Evolutionary conservation across 1,284 basidiomycete genomes (phyloP), one percentile per base, ranked within the genome.

Genomic region (Prillingera fragicola): DNA sequence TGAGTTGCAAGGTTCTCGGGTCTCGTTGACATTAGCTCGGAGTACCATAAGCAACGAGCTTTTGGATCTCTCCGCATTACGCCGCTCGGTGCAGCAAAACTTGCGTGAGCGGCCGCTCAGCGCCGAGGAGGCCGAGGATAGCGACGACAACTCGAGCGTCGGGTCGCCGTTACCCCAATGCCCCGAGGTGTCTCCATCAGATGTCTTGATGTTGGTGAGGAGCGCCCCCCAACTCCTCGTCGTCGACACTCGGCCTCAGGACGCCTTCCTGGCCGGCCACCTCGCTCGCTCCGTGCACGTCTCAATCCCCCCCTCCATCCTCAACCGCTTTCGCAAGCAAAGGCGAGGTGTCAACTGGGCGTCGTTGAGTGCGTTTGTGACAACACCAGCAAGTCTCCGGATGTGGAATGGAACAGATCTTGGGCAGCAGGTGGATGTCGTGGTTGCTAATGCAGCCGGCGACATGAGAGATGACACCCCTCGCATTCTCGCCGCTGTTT

Each of bases 281-380:
- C 69, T 91, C 36, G 67, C 73, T 33, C 73, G 80, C 54, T 83
- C 83, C 60, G 78, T 87, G 50, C 87, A 87, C 68, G 75, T 91
- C 43, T 82, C 84, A 28, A 85, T 91, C 43, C 87, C 87, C 0
- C 83, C 85, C 19, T 79, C 90, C 58, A 86, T 90, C 58, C 78
- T 88, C 57, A 87, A 87, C 67, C 81, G 87, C n/a, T 82, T 78
- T 51, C 76, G 79, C 42, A 85, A 84, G 27, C 78, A 77, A 18
- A 77, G 52, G 18, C 33, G 43, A 10, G 31, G 44, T n/a, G 51
- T 49, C 1, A 45, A 77, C 24, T 75, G 88, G 52, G 77, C 81
- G 49, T 76, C 80, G 0, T 71, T 90, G 35, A 78, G 81, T 33
- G 80, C 84, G 52, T 90, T 82, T 63, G 79, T 89, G 56, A 85